These are phyloP conservation scores for Grigorovia humatica DNA, from an alignment of 805 yeast genomes.

Conservation along the genomic window DNA sequence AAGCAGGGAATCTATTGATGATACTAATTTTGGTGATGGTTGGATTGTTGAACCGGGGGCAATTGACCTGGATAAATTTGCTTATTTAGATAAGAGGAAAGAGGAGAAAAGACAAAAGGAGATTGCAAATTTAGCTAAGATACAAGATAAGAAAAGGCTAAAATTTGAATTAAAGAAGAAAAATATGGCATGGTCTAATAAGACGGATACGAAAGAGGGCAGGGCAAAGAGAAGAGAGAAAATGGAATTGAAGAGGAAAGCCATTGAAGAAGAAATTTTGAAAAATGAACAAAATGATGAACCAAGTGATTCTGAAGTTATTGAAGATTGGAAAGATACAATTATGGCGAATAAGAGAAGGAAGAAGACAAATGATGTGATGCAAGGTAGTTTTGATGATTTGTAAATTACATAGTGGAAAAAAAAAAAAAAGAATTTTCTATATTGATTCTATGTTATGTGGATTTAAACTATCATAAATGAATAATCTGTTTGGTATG, in stretches of 20 bases:
- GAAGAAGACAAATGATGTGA: conserved; percentile 31
- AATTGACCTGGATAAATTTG: conserved; percentile 58
- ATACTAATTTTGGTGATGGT: conserved; percentile 43
- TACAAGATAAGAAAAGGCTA: conserved; percentile 27
- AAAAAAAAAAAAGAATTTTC: not conserved
- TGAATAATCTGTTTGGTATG: conserved; percentile 57
- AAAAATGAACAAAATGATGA: conserved; percentile 33
- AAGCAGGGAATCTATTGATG: conserved; percentile 13
- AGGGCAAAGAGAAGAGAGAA: conserved; percentile 58
- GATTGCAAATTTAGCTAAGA: conserved; percentile 36
- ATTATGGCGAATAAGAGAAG: conserved; percentile 56
- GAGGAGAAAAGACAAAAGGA: conserved; percentile 55
- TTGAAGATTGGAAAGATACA: conserved; percentile 81
- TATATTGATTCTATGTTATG: not conserved
- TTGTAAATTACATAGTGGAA: conserved; percentile 22
- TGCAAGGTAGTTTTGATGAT: conserved; percentile 56
- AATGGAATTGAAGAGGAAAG: conserved; percentile 43
- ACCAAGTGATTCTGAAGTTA: conserved; percentile 32
- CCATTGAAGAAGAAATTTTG: conserved; percentile 42
- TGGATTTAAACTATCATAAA: conserved; percentile 51
- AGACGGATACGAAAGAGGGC: conserved; percentile 49
- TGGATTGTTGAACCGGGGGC: conserved; percentile 47
- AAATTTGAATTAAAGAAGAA: conserved; percentile 38
- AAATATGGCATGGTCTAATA: conserved; percentile 75
- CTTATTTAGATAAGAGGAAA: conserved; percentile 52